A percentile compares a stretch with the other conserved stretches of the same genome.
These are phyloP conservation scores for Spergularia azorica DNA, from an alignment of 179 eudicot species.

Conservation along the genomic window DNA sequence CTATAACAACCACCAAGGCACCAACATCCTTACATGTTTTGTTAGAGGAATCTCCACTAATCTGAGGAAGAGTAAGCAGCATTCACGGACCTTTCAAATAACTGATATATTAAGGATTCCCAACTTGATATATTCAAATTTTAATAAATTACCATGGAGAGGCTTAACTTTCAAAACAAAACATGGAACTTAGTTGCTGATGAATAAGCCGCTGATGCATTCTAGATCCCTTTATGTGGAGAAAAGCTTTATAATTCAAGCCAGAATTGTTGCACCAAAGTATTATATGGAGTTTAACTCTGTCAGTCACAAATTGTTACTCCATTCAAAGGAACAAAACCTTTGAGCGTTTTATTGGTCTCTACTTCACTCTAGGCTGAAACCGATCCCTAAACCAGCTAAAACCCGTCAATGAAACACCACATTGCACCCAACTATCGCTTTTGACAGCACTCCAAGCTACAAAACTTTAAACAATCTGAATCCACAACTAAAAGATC, in stretches of 20 bases:
- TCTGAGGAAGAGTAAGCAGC: background rate
- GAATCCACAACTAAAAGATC: background rate
- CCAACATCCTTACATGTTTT: background rate
- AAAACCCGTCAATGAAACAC: background rate
- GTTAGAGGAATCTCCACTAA: background rate
- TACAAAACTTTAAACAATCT: background rate
- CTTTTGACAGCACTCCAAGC: background rate
- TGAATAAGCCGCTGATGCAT: background rate
- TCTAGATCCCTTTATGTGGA: background rate
- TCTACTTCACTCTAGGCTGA: background rate
- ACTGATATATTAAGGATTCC: background rate
- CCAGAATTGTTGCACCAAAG: background rate
- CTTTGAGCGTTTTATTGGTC: background rate
- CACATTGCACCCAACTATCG: background rate
- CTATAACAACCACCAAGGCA: background rate
- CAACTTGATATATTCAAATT: background rate
- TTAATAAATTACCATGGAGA: background rate
- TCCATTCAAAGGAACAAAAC: background rate
- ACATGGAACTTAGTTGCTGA: background rate
- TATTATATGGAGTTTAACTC: conserved; percentile 6
- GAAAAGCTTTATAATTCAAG: background rate
- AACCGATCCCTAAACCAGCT: background rate
- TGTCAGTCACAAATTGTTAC: background rate
- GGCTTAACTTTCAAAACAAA: background rate
- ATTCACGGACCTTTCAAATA: background rate